Conservation (phyloP, 441 rosid species). For the Codiaeum variegatum region DNA sequence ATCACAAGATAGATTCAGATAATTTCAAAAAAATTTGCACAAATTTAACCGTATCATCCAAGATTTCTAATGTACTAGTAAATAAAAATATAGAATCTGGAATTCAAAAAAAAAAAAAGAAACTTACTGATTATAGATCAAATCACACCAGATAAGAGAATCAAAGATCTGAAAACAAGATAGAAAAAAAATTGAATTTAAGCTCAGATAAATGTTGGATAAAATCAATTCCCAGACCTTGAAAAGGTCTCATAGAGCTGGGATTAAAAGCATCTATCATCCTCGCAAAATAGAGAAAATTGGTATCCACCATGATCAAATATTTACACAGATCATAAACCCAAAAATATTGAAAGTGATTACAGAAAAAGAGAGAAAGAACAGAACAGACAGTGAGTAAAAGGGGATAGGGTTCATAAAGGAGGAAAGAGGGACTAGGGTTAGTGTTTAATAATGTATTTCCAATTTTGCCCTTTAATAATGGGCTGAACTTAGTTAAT, state of each 20-base stretch:
- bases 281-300: slow-evolving; percentile 19
- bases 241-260: slow-evolving; percentile 72
- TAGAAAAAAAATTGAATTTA: background rate
- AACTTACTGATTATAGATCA: background rate
- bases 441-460: background rate
- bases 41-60: background rate
- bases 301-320: background rate
- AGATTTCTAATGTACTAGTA: background rate
- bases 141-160: background rate
- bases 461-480: background rate
- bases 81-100: background rate
- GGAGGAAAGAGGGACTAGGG: slow-evolving; percentile 1
- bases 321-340: background rate
- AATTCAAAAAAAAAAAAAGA: background rate
- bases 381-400: background rate
- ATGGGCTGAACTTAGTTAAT: no score
- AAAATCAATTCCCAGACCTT: slow-evolving; percentile 43
- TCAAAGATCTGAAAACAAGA: background rate
- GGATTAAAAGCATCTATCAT: slow-evolving; percentile 54
- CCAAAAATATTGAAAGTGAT: background rate
- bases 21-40: no score
- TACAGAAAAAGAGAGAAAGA: no score
- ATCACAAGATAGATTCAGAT: no score
- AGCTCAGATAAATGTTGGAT: slow-evolving; percentile 56
- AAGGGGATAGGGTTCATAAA: background rate